These are phyloP conservation scores for Blepharisma stoltei DNA, from an alignment of 73 alveolate species.

Conservation along the genomic window DNA sequence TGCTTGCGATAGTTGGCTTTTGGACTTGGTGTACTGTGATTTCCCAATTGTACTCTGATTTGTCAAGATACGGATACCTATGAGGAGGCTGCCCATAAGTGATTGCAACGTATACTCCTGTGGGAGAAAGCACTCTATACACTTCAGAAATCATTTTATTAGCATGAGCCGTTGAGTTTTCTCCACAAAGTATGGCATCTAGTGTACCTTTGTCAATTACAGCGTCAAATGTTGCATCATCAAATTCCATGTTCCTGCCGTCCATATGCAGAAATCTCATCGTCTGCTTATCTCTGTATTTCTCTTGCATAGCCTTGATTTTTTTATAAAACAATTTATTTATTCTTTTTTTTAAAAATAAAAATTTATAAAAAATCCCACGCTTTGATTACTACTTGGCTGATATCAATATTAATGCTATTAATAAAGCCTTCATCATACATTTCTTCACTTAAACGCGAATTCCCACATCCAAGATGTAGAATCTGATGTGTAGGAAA, in stretches of 20 bases:
- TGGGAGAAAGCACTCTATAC: slow-evolving; percentile 87
- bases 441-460: slow-evolving; percentile 89
- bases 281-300: slow-evolving; percentile 89
- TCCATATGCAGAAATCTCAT: slow-evolving; percentile 79
- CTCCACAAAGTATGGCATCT: slow-evolving; percentile 95
- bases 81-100: slow-evolving; percentile 94
- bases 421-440: slow-evolving; percentile 93
- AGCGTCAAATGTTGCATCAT: slow-evolving; percentile 90
- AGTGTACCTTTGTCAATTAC: slow-evolving; percentile 93
- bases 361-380: no score
- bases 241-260: slow-evolving; percentile 81
- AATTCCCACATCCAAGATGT: slow-evolving; percentile 93
- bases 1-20: slow-evolving; percentile 84
- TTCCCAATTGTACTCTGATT: slow-evolving; percentile 79
- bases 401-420: slow-evolving; percentile 79
- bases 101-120: slow-evolving; percentile 92
- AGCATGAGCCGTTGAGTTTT: slow-evolving; percentile 88
- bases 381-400: slow-evolving; percentile 71
- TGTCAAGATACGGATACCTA: slow-evolving; percentile 78
- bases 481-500: slow-evolving; percentile 80
- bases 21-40: slow-evolving; percentile 81
- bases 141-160: slow-evolving; percentile 87
- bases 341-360: no score
- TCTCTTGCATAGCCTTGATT: slow-evolving; percentile 36
- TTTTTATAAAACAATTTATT: no score